phyloP scores from a whole-genome alignment of 805 yeast genomes.

The Zygotorulaspora danielsina region DNA sequence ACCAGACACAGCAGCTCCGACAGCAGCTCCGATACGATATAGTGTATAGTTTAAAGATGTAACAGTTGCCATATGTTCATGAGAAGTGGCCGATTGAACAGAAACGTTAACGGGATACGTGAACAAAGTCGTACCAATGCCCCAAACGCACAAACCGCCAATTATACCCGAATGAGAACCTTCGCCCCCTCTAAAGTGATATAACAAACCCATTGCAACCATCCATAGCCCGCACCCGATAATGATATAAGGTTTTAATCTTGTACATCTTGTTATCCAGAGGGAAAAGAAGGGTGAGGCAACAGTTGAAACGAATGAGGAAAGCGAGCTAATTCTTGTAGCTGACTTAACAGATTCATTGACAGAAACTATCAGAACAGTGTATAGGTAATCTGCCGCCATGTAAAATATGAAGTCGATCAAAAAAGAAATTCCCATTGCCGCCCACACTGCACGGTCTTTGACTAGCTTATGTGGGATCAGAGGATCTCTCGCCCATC shows the following conservation, averaged over 20 bases:
- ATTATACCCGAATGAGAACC: slow-evolving; percentile 52
- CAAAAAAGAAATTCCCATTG: slow-evolving; percentile 54
- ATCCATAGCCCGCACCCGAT: slow-evolving; percentile 58
- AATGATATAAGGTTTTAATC: slow-evolving; percentile 56
- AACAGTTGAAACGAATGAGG: slow-evolving; percentile 61
- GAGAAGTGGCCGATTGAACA: slow-evolving; percentile 55
- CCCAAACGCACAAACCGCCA: slow-evolving; percentile 61
- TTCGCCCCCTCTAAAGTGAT: slow-evolving; percentile 51
- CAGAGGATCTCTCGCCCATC: slow-evolving; percentile 56
- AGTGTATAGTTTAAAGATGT: slow-evolving; percentile 55
- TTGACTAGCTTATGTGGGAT: slow-evolving; percentile 54
- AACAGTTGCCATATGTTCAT: slow-evolving; percentile 64
- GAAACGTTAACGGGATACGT: slow-evolving; percentile 62
- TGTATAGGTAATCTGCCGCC: slow-evolving; percentile 66
- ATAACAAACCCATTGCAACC: slow-evolving; percentile 55
- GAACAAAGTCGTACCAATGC: slow-evolving; percentile 68
- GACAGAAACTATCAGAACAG: slow-evolving; percentile 62
- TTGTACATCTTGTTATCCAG: slow-evolving; percentile 44
- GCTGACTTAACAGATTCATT: slow-evolving; percentile 57
- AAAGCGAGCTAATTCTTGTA: slow-evolving; percentile 55
- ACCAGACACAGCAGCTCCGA: slow-evolving; percentile 63
- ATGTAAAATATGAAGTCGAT: slow-evolving; percentile 60
- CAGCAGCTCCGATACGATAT: slow-evolving; percentile 61
- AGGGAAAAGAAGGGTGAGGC: slow-evolving; percentile 57
- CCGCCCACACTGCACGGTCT: slow-evolving; percentile 72